Evolutionary conservation across 345 rosid species (phyloP).

Genomic region (Theobroma cacao): DNA sequence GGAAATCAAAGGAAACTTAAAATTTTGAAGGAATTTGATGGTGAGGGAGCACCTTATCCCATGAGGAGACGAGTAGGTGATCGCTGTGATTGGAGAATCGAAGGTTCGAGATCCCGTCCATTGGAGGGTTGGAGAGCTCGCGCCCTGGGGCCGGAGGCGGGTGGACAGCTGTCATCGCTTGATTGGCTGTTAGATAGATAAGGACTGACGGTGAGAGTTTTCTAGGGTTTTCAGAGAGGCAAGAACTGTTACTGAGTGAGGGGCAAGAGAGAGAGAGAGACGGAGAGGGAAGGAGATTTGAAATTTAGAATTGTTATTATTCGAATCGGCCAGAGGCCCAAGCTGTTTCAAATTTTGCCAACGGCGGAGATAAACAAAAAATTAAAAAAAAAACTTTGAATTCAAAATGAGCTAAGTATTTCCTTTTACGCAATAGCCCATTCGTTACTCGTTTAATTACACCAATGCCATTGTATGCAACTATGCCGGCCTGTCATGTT

Average conservation of each 20-base stretch:
- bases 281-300: conserved; percentile 22
- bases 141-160: conserved; percentile 64
- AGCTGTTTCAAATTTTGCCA: not conserved
- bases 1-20: not conserved
- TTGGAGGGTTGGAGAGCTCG: conserved; percentile 78
- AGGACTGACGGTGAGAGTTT: conserved; percentile 10
- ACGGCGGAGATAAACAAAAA: not conserved
- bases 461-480: not conserved
- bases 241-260: not conserved
- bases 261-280: conserved; percentile 1
- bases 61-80: conserved; percentile 89
- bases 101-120: conserved; percentile 94
- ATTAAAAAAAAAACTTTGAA: not conserved
- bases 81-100: conserved; percentile 95
- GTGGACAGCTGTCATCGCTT: conserved; percentile 45
- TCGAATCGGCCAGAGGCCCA: not conserved
- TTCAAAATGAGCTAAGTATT: not conserved
- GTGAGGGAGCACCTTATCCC: conserved; percentile 74
- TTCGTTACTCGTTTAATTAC: not conserved
- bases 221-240: not conserved
- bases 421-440: not conserved
- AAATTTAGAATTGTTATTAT: conserved; percentile 5
- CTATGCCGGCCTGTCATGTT: not conserved
- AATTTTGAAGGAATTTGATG: not conserved
- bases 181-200: conserved; percentile 1